phyloP scores from a whole-genome alignment of 2,329 filamentous ascomycete genomes.

The Thielaviopsis populi region DNA sequence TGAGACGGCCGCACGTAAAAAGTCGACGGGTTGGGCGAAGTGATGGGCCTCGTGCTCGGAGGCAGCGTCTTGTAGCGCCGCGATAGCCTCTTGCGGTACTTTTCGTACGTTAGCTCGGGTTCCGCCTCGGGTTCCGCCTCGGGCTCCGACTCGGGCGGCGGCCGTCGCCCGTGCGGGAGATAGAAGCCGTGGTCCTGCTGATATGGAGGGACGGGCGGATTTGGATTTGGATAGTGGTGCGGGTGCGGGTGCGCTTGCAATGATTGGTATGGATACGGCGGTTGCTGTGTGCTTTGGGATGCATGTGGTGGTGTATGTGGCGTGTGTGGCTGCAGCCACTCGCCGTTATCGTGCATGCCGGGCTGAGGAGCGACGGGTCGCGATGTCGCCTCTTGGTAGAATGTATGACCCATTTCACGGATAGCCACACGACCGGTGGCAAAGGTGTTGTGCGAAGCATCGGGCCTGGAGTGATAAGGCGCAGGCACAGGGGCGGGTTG shows the following conservation, averaged over 20 bases:
- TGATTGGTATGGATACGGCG: background rate
- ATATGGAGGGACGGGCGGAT: background rate
- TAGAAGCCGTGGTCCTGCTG: background rate
- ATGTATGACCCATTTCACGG: background rate
- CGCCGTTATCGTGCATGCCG: conserved; percentile 13
- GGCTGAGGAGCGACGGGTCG: conserved; percentile 5
- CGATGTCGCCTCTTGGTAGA: background rate
- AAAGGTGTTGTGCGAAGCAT: background rate
- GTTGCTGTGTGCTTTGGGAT: background rate
- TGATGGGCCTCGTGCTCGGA: background rate
- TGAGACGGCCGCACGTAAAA: background rate
- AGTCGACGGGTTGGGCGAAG: background rate
- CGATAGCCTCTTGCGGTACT: background rate
- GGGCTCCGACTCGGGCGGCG: background rate
- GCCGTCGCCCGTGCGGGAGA: background rate
- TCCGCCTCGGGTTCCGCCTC: background rate
- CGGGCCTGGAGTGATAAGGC: no score
- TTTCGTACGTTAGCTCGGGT: background rate
- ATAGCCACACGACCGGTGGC: background rate
- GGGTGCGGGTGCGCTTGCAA: background rate
- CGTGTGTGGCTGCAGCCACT: conserved; percentile 9
- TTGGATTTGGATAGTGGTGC: background rate
- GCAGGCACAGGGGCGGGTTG: background rate
- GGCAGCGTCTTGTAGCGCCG: background rate
- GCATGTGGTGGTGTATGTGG: background rate